Evolutionary conservation across 164 flowering plant species (phyloP).

Genomic region (Sextonia rubra): DNA sequence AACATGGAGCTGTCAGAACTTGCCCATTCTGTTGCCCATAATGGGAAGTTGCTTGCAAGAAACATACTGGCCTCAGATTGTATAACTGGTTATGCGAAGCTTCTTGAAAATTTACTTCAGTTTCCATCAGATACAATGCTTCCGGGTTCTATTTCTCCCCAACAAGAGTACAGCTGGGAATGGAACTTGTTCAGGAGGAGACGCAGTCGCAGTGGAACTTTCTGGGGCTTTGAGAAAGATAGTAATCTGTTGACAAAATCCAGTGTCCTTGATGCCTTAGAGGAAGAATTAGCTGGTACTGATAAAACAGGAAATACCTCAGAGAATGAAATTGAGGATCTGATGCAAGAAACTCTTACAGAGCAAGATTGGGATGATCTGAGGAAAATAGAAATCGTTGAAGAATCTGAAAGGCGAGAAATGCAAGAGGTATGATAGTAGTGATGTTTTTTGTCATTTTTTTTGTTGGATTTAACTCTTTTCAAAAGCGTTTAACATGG

Average conservation of each 20-base stretch:
- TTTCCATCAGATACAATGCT: constrained; percentile 78
- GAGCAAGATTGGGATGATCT: constrained; percentile 61
- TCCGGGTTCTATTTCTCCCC: constrained; percentile 48
- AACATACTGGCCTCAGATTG: constrained; percentile 81
- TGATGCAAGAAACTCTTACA: constrained; percentile 37
- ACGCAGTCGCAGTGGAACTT: constrained; percentile 17
- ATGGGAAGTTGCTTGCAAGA: constrained; percentile 70
- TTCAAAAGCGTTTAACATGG: constrained; percentile 12
- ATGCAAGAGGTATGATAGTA: constrained; percentile 54
- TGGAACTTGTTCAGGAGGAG: constrained; percentile 57
- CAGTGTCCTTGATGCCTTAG: constrained; percentile 50
- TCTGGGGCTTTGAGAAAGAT: constrained; percentile 8
- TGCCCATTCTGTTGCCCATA: constrained; percentile 54
- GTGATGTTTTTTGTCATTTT: not conserved
- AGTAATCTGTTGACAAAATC: constrained; percentile 19
- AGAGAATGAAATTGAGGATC: constrained; percentile 26
- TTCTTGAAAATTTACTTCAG: constrained; percentile 61
- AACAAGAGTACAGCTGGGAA: constrained; percentile 61
- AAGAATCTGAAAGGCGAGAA: constrained; percentile 74
- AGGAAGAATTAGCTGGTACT: constrained; percentile 34
- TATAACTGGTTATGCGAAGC: constrained; percentile 59
- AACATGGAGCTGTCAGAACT: constrained; percentile 59
- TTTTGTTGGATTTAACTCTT: not conserved
- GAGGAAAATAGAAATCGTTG: constrained; percentile 51
- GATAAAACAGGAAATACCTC: constrained; percentile 23